A percentile compares a stretch with the other conserved stretches of the same genome.
These are phyloP conservation scores for Cyamopsis tetragonoloba DNA, from an alignment of 306 rosid species.

Conservation along the genomic window DNA sequence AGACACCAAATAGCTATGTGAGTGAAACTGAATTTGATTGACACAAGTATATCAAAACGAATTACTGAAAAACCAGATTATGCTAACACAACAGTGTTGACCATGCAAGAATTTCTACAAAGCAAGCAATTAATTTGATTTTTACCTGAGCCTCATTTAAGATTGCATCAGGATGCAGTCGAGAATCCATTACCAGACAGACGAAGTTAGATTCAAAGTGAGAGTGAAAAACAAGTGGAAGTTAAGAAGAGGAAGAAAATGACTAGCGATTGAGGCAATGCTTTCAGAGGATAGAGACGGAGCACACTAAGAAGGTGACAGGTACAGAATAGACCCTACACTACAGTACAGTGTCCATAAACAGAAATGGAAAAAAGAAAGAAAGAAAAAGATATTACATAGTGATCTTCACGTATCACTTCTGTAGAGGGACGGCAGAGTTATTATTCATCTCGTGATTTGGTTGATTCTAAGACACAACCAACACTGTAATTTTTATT, in stretches of 20 bases:
- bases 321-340: slow-evolving; percentile 12
- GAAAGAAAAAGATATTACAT: slow-evolving; percentile 2
- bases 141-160: slow-evolving; percentile 17
- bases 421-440: slow-evolving; percentile 5
- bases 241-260: background rate
- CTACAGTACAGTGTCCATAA: background rate
- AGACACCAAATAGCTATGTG: too few relatives aligned
- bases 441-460: slow-evolving; percentile 20
- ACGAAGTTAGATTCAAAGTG: background rate
- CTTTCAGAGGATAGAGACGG: slow-evolving; percentile 19
- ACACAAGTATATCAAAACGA: background rate
- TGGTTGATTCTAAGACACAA: background rate
- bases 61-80: background rate
- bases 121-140: background rate
- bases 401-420: slow-evolving; percentile 27
- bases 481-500: background rate
- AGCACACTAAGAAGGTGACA: slow-evolving; percentile 34
- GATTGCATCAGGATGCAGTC: slow-evolving; percentile 10
- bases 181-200: slow-evolving; percentile 34
- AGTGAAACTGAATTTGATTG: background rate
- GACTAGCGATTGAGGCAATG: slow-evolving; percentile 36
- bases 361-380: too few relatives aligned
- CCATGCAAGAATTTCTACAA: background rate
- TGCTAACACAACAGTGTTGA: background rate
- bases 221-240: background rate